These are phyloP conservation scores for Chrysoporthe puriensis DNA, from an alignment of 2,329 filamentous ascomycete species.

Conservation along the genomic window DNA sequence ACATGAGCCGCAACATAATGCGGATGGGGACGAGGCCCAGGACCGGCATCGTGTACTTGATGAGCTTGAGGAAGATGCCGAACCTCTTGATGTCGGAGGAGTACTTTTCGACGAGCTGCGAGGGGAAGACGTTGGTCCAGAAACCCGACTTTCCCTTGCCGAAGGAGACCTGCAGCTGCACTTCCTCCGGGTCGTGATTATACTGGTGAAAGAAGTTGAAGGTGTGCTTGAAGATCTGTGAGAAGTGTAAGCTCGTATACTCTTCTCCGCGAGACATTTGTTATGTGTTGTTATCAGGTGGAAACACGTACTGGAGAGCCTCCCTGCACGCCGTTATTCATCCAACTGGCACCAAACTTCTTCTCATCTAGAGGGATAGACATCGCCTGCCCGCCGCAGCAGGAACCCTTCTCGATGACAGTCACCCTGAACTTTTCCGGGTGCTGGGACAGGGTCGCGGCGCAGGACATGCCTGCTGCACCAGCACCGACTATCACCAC, in stretches of 20 bases:
- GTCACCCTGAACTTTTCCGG: conserved; percentile 68
- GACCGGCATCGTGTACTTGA: conserved; percentile 55
- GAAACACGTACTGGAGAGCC: conserved; percentile 15
- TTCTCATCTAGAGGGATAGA: conserved; percentile 61
- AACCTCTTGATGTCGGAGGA: conserved; percentile 55
- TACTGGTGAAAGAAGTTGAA: conserved; percentile 56
- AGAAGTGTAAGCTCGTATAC: background rate
- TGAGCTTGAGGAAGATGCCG: conserved; percentile 51
- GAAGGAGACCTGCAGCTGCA: conserved; percentile 59
- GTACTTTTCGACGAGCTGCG: conserved; percentile 51
- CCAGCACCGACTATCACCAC: conserved; percentile 65
- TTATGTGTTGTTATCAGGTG: no score
- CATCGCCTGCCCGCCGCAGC: conserved; percentile 65
- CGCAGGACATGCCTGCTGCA: conserved; percentile 68
- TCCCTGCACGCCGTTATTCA: conserved; percentile 58
- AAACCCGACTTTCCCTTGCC: conserved; percentile 54
- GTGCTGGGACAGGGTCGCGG: conserved; percentile 67
- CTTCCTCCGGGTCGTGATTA: conserved; percentile 44
- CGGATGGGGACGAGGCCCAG: conserved; percentile 60
- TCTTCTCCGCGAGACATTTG: background rate
- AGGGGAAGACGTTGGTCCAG: conserved; percentile 60
- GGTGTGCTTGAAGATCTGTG: conserved; percentile 57
- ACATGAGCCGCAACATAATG: conserved; percentile 61
- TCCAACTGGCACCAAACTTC: conserved; percentile 61
- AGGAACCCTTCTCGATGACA: conserved; percentile 60